Evolutionary conservation across 2,329 filamentous ascomycete species (phyloP).

Genomic region (Cercospora zeina): DNA sequence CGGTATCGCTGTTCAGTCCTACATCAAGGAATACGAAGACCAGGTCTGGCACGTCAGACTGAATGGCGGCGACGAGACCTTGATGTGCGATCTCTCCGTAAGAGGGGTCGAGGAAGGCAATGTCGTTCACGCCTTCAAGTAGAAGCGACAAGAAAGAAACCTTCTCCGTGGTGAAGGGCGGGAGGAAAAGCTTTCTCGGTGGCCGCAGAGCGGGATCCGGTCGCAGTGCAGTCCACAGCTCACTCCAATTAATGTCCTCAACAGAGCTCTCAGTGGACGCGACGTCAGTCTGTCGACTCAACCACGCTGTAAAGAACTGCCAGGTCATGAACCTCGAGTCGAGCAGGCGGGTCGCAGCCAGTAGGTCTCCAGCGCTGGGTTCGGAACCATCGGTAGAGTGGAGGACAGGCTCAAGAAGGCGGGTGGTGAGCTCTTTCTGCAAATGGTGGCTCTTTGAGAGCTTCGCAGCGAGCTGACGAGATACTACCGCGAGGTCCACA

Average conservation of each 20-base stretch:
- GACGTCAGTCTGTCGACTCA: slow-evolving; percentile 16
- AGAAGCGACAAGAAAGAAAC: slow-evolving; percentile 23
- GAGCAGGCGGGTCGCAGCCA: slow-evolving; percentile 35
- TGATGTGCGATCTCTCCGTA: slow-evolving; percentile 36
- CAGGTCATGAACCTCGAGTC: slow-evolving; percentile 41
- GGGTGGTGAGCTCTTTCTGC: slow-evolving; percentile 33
- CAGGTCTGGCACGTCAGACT: slow-evolving; percentile 25
- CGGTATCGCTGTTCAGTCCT: slow-evolving; percentile 31
- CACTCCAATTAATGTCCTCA: slow-evolving; percentile 9
- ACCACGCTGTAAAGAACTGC: slow-evolving; percentile 36
- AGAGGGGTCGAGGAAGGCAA: slow-evolving; percentile 22
- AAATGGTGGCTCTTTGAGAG: slow-evolving; percentile 38
- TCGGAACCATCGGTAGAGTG: slow-evolving; percentile 5
- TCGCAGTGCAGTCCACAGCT: slow-evolving; percentile 26
- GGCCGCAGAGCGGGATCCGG: slow-evolving; percentile 29
- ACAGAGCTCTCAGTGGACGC: neutral
- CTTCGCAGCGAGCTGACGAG: slow-evolving; percentile 33
- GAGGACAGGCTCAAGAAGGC: slow-evolving; percentile 31
- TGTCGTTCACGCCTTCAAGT: slow-evolving; percentile 15
- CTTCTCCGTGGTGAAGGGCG: slow-evolving; percentile 23
- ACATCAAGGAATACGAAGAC: slow-evolving; percentile 33
- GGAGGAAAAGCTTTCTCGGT: slow-evolving; percentile 29
- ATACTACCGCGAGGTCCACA: slow-evolving; percentile 37
- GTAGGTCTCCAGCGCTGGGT: slow-evolving; percentile 21
- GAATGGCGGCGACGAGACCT: slow-evolving; percentile 37